phyloP scores from a whole-genome alignment of 2,329 filamentous ascomycete species.

The Xylariaceae sp. region DNA sequence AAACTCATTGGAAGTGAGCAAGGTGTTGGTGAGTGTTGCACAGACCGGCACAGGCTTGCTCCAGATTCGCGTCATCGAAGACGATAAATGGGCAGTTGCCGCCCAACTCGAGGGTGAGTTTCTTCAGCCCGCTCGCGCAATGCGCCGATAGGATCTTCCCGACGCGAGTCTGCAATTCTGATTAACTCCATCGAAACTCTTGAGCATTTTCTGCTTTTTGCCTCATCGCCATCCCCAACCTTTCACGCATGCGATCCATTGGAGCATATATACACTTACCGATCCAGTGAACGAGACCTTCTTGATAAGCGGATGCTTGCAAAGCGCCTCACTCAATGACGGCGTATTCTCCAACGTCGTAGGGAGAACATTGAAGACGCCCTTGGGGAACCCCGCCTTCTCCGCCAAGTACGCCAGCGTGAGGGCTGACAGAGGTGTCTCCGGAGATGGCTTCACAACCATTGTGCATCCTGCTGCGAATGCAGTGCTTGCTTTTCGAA shows the following conservation, averaged over 20 bases:
- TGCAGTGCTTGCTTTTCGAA: constrained; percentile 64
- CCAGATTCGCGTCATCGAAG: constrained; percentile 63
- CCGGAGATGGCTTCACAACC: constrained; percentile 68
- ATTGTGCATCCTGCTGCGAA: constrained; percentile 71
- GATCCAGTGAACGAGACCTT: constrained; percentile 75
- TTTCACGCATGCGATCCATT: neutral
- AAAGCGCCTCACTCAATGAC: constrained; percentile 42
- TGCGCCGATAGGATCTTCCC: constrained; percentile 63
- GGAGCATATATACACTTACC: constrained; percentile 13
- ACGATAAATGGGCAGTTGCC: constrained; percentile 68
- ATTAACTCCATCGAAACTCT: neutral
- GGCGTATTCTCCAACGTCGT: constrained; percentile 44
- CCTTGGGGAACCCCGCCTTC: constrained; percentile 70
- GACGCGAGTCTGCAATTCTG: constrained; percentile 52
- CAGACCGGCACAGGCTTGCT: constrained; percentile 51
- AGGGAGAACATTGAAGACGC: constrained; percentile 56
- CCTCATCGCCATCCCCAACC: neutral
- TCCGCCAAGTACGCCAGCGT: constrained; percentile 52
- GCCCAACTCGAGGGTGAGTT: constrained; percentile 65
- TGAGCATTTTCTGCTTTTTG: too few relatives aligned
- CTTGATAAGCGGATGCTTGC: constrained; percentile 41
- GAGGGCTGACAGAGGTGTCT: constrained; percentile 57
- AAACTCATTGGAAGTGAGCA: neutral
- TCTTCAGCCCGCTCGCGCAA: constrained; percentile 64
- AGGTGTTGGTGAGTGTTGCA: neutral